Percentiles rank a stretch among this genome's conserved stretches.
phyloP scores from a whole-genome alignment of 2,329 filamentous ascomycete genomes.

The Pseudocercospora fuligena region DNA sequence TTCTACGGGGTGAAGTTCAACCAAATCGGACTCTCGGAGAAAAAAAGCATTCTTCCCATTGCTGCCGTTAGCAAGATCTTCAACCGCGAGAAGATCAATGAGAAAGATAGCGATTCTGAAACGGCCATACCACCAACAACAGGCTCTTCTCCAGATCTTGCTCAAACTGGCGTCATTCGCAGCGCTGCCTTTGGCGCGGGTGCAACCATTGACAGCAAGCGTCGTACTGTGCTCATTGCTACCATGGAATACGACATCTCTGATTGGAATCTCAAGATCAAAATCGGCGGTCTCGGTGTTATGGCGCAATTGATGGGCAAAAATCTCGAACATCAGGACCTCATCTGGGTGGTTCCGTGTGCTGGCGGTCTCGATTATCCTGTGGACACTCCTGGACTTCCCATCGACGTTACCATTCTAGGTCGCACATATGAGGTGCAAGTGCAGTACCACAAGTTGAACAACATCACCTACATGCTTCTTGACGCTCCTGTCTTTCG shows the following conservation, averaged over 20 bases:
- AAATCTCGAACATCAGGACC: constrained; percentile 64
- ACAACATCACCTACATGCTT: constrained; percentile 70
- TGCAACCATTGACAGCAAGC: constrained; percentile 33
- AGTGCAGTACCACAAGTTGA: constrained; percentile 64
- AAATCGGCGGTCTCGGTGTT: constrained; percentile 70
- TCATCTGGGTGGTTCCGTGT: constrained; percentile 59
- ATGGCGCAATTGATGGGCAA: constrained; percentile 72
- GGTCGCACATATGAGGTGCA: constrained; percentile 63
- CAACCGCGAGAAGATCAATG: constrained; percentile 31
- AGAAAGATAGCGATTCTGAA: constrained; percentile 30
- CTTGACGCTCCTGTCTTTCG: constrained; percentile 69
- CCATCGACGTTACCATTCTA: constrained; percentile 65
- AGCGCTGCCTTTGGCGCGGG: constrained; percentile 31
- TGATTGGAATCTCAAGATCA: constrained; percentile 72
- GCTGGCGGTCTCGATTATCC: constrained; percentile 68
- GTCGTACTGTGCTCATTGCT: constrained; percentile 66
- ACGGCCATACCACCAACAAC: constrained; percentile 19
- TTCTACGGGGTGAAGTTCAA: constrained; percentile 70
- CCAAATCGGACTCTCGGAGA: constrained; percentile 59
- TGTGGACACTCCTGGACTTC: constrained; percentile 58
- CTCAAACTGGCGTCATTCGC: constrained; percentile 31
- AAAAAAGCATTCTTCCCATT: constrained; percentile 45
- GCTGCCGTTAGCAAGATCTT: constrained; percentile 32
- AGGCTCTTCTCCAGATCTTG: constrained; percentile 23
- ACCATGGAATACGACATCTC: constrained; percentile 76